Evolutionary conservation across 257 asterid species (phyloP).

Genomic region (Jaltomata sinuosa): DNA sequence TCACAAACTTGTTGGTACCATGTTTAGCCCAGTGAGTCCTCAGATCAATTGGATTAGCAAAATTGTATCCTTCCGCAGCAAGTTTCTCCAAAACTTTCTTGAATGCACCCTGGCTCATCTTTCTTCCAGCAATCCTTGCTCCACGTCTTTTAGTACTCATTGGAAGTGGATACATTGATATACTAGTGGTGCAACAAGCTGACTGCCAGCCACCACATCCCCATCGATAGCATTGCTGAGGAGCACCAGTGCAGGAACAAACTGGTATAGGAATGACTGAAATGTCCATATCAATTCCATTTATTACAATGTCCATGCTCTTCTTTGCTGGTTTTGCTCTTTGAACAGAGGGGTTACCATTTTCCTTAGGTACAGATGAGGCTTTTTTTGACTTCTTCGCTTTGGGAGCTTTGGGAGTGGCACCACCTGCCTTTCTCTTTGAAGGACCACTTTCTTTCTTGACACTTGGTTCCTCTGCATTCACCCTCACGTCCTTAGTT

Average conservation of each 20-base stretch:
- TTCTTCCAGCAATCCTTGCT: constrained; percentile 92
- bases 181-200: constrained; percentile 90
- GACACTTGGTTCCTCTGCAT: constrained; percentile 39
- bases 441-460: constrained; percentile 41
- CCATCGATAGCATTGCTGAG: constrained; percentile 98
- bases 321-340: constrained; percentile 64
- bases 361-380: constrained; percentile 46
- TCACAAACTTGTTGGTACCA: constrained; percentile 94
- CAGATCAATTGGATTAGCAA: constrained; percentile 73
- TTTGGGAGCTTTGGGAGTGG: constrained; percentile 51
- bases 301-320: constrained; percentile 66
- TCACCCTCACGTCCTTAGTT: constrained; percentile 24
- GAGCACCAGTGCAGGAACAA: constrained; percentile 84
- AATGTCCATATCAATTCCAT: constrained; percentile 83
- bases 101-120: constrained; percentile 97
- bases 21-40: constrained; percentile 97
- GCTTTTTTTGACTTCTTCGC: constrained; percentile 58
- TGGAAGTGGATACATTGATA: constrained; percentile 90
- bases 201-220: constrained; percentile 99
- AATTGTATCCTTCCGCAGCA: constrained; percentile 66
- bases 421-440: constrained; percentile 47
- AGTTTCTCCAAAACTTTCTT: constrained; percentile 92
- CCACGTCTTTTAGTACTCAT: constrained; percentile 95
- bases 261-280: constrained; percentile 88
- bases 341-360: constrained; percentile 38